phyloP scores from a whole-genome alignment of 768 basidiomycete genomes.

The Kwoniella botswanensis region DNA sequence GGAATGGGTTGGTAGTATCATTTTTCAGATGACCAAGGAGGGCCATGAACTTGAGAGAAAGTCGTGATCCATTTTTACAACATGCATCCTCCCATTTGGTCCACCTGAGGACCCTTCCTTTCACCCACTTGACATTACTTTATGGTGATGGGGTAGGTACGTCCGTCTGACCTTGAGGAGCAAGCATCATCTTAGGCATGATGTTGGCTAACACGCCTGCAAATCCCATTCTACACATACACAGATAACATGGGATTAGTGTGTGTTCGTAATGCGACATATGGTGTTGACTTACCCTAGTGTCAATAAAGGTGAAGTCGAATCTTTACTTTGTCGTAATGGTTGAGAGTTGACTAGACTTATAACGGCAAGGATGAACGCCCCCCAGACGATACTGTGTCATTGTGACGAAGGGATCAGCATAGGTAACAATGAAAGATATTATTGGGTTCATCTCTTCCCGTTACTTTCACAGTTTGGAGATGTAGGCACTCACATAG shows the following conservation, averaged over 20 bases:
- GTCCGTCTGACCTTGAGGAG: slow-evolving; percentile 21
- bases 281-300: slow-evolving; percentile 35
- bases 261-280: background rate
- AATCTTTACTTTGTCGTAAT: slow-evolving; percentile 40
- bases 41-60: background rate
- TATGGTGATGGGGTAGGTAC: slow-evolving; percentile 1
- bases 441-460: background rate
- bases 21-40: too few species aligned
- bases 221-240: slow-evolving; percentile 36
- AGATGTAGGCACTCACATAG: slow-evolving; percentile 36
- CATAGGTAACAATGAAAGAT: background rate
- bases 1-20: background rate
- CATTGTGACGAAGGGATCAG: background rate
- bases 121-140: background rate
- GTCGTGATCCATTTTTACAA: slow-evolving; percentile 2
- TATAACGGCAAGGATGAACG: slow-evolving; percentile 39
- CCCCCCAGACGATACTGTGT: slow-evolving; percentile 43
- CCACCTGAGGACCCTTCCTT: background rate
- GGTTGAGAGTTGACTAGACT: slow-evolving; percentile 41
- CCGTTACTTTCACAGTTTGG: background rate
- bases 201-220: slow-evolving; percentile 41
- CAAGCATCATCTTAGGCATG: slow-evolving; percentile 41
- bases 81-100: slow-evolving; percentile 12
- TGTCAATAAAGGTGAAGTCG: slow-evolving; percentile 36
- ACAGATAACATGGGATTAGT: background rate